Conservation (phyloP, 345 rosid genomes). For the Melaleuca quinquenervia region DNA sequence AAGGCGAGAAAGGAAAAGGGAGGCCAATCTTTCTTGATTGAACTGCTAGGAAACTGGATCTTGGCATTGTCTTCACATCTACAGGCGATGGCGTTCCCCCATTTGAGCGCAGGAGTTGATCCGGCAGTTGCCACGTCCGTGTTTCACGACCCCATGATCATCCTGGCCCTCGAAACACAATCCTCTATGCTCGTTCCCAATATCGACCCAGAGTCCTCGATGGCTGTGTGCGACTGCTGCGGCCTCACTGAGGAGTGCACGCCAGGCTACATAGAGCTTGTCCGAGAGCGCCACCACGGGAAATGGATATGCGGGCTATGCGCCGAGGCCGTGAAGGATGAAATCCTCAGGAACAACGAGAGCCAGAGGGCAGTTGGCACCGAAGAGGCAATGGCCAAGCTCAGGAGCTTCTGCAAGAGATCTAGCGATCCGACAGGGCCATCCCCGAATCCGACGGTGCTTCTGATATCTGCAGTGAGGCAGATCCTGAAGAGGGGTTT, state of each 20-base stretch:
- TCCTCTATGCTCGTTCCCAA: neutral
- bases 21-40: neutral
- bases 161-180: neutral
- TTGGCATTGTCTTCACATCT: neutral
- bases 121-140: neutral
- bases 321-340: conserved; percentile 18
- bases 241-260: conserved; percentile 33
- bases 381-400: conserved; percentile 24
- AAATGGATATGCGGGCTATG: conserved; percentile 30
- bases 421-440: neutral
- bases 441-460: neutral
- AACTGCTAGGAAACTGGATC: neutral
- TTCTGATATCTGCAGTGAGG: conserved; percentile 5
- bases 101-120: neutral
- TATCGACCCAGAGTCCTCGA: neutral
- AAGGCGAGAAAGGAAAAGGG: no score
- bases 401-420: conserved; percentile 9
- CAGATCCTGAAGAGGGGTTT: conserved; percentile 4
- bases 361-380: conserved; percentile 1
- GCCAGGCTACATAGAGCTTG: conserved; percentile 9
- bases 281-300: conserved; percentile 1
- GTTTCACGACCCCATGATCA: neutral
- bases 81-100: neutral
- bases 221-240: conserved; percentile 21
- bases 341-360: conserved; percentile 14